Conservation (phyloP, 2,329 filamentous ascomycete genomes). For the Neodidymelliopsis sp. region DNA sequence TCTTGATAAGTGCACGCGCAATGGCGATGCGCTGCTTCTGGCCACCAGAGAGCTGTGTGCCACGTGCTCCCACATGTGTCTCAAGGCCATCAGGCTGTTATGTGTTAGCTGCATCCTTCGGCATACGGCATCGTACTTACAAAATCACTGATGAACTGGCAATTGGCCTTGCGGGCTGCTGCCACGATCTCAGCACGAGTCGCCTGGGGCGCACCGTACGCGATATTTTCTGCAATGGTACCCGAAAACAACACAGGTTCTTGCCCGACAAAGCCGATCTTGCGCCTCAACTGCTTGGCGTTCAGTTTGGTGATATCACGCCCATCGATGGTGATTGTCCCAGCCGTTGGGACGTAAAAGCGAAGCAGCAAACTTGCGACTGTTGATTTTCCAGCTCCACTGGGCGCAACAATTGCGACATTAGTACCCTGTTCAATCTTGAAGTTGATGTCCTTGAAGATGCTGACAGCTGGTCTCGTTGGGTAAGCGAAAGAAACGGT, state of each 20-base stretch:
- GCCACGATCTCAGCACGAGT: slow-evolving; percentile 80
- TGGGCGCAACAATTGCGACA: slow-evolving; percentile 95
- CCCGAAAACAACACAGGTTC: slow-evolving; percentile 93
- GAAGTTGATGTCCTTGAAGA: slow-evolving; percentile 89
- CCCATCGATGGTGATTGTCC: slow-evolving; percentile 82
- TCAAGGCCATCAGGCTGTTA: slow-evolving; percentile 84
- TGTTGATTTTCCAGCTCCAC: slow-evolving; percentile 94
- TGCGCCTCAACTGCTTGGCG: slow-evolving; percentile 87
- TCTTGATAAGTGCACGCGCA: slow-evolving; percentile 89
- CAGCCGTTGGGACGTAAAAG: slow-evolving; percentile 85
- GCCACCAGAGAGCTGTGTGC: slow-evolving; percentile 91
- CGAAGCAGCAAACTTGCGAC: slow-evolving; percentile 89
- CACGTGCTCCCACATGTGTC: slow-evolving; percentile 89
- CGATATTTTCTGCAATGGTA: slow-evolving; percentile 86
- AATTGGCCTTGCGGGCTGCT: slow-evolving; percentile 92
- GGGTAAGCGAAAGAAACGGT: slow-evolving; percentile 91
- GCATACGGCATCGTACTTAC: slow-evolving; percentile 53
- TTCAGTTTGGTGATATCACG: slow-evolving; percentile 87
- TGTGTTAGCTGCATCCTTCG: slow-evolving; percentile 24
- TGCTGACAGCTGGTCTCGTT: slow-evolving; percentile 86
- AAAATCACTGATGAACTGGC: slow-evolving; percentile 95
- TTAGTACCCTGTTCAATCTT: slow-evolving; percentile 92
- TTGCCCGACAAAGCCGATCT: slow-evolving; percentile 94
- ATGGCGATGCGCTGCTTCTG: slow-evolving; percentile 99
- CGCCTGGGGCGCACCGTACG: slow-evolving; percentile 85